Base-by-base conservation (phyloP, 2,329 filamentous ascomycete species). In the Ophiocordyceps camponoti-saundersi region DNA sequence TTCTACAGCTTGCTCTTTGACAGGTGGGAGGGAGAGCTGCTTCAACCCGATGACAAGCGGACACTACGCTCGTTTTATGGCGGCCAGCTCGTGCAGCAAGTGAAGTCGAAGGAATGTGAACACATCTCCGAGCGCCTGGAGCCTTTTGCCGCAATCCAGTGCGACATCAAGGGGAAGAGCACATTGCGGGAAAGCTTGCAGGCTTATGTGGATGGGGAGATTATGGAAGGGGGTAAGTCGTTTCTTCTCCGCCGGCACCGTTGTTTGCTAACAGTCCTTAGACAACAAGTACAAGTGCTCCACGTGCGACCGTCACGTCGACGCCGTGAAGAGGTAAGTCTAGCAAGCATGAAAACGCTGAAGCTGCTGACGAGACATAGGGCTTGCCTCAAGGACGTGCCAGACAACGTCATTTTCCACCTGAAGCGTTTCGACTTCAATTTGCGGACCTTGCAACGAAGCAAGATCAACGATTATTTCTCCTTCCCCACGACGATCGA, bases 231-330 rank as follows among this genome's bases (percentile, higher is more conserved):
- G 53, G 80, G 80, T 77, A 60, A 56, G 72, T 47, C 22, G 43
- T 16, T 21, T 11, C 42, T 13, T n/a, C 21, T 26, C 15, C 6
- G 21, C 13, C 26, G 21, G 11, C 18, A 12, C 15, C 16, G 15
- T 18, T 8, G 16, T 2, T 10, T 22, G 26, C 32, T 26, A 16
- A 44, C 42, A 41, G 10, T 43, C 13, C 15, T 36, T 53, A 82
- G 88, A 95, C 56, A 96, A 98, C 68, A 95, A 95, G 65, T 98
- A 96, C 69, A 94, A 93, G 53, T 98, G 92, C 65, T 89, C 88
- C 29, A 83, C 79, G 5, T 98, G 92, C 60, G 85, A 87, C 51
- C 77, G 78, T 12, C 84, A 92, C 55, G 92, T 98, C 16, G 84
- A 95, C 62, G 92, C 92, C 20, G 86, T 96, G 53, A 95, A 95